Percentiles rank a stretch among this genome's conserved stretches.
Conservation (phyloP, 441 rosid genomes). For the Theobroma grandiflorum region DNA sequence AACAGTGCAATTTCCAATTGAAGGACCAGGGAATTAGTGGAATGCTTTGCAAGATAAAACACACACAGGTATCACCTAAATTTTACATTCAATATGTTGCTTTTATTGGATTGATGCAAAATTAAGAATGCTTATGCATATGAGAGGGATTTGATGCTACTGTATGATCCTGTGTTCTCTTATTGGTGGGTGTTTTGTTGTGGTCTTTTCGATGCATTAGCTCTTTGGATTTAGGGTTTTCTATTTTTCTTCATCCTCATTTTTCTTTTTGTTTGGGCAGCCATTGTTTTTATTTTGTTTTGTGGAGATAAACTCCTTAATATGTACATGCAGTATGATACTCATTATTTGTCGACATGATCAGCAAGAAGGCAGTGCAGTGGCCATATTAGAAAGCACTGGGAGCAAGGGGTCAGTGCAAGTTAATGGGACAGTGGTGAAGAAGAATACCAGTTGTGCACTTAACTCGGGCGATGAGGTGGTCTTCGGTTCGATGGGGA, state of each 20-base stretch:
- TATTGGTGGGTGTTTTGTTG: conserved; percentile 15
- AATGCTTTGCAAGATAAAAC: conserved; percentile 69
- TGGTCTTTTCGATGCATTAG: conserved; percentile 26
- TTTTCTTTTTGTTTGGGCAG: conserved; percentile 18
- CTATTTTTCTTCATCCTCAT: background rate
- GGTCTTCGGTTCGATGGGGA: conserved; percentile 68
- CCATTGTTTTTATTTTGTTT: conserved; percentile 35
- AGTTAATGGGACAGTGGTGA: conserved; percentile 71
- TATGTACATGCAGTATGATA: conserved; percentile 71
- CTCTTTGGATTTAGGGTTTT: conserved; percentile 18
- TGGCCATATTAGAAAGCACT: conserved; percentile 73
- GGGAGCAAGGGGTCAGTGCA: conserved; percentile 86
- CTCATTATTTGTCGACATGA: conserved; percentile 82
- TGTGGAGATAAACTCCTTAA: conserved; percentile 63
- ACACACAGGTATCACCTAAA: conserved; percentile 56
- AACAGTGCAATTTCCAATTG: conserved; percentile 54
- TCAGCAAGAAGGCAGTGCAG: conserved; percentile 80
- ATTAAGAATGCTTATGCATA: conserved; percentile 17
- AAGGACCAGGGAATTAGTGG: conserved; percentile 61
- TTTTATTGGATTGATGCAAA: conserved; percentile 13
- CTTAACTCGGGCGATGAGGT: conserved; percentile 91
- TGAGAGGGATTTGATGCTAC: background rate
- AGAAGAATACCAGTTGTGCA: conserved; percentile 49
- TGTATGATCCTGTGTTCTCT: background rate
- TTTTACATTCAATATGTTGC: conserved; percentile 2